Percentiles rank a stretch among this genome's conserved stretches.
Evolutionary conservation across 306 rosid species (phyloP).

Genomic region (Cucurbita argyrosperma): DNA sequence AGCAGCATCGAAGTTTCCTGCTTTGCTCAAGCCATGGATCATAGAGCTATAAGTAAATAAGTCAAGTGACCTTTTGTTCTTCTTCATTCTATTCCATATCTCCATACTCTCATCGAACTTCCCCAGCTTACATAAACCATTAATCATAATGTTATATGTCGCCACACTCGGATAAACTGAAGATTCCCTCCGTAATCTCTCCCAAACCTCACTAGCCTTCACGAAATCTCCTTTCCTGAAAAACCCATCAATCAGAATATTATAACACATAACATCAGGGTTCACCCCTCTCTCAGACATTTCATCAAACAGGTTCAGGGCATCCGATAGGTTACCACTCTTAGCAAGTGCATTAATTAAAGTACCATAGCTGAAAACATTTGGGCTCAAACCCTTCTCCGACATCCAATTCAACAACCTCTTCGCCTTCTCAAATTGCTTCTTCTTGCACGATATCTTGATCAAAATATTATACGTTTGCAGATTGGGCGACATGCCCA

Average conservation of each 20-base stretch:
- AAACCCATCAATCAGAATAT: constrained; percentile 68
- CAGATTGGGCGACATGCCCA: constrained; percentile 44
- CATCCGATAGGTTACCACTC: constrained; percentile 30
- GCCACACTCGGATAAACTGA: constrained; percentile 49
- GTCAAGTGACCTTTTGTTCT: constrained; percentile 34
- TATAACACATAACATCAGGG: constrained; percentile 72
- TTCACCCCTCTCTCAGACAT: constrained; percentile 57
- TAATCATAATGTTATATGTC: constrained; percentile 73
- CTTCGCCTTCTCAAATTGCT: constrained; percentile 51
- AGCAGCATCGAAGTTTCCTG: constrained; percentile 45
- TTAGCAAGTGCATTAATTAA: constrained; percentile 40
- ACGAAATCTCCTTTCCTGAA: constrained; percentile 35
- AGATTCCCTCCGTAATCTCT: constrained; percentile 37
- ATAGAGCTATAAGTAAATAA: constrained; percentile 46
- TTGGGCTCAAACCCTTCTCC: constrained; percentile 41
- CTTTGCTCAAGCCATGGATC: constrained; percentile 65
- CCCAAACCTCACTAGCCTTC: constrained; percentile 62
- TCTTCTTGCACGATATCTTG: constrained; percentile 59
- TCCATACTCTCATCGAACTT: constrained; percentile 54
- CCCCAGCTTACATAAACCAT: constrained; percentile 67
- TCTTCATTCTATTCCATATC: constrained; percentile 80
- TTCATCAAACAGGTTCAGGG: constrained; percentile 73
- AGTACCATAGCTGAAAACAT: constrained; percentile 53
- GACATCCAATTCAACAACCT: constrained; percentile 53
- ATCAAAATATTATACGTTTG: constrained; percentile 56